Conservation (phyloP, 164 flowering plant genomes). For the Buxus sempervirens region DNA sequence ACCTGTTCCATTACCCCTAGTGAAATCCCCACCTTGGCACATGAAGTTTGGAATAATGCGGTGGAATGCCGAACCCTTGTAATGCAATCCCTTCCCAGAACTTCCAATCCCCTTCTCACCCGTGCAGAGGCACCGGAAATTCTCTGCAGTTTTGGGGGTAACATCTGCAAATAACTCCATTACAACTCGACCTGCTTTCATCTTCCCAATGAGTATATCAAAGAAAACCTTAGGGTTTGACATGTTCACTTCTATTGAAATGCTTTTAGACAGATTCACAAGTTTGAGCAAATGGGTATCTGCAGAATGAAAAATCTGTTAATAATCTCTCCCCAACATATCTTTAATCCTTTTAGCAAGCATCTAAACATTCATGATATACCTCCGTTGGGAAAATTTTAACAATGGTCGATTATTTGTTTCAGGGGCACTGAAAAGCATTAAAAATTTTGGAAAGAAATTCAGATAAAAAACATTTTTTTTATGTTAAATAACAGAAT, state of each 20-base stretch:
- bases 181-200: slow-evolving; percentile 47
- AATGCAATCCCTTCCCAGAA: slow-evolving; percentile 62
- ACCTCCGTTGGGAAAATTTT: too few species aligned
- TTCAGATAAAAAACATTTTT: too few species aligned
- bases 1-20: slow-evolving; percentile 72
- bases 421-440: too few species aligned
- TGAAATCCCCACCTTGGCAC: slow-evolving; percentile 93
- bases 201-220: slow-evolving; percentile 52
- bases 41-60: slow-evolving; percentile 74
- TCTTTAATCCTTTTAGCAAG: too few species aligned
- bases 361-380: too few species aligned
- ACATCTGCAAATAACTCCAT: slow-evolving; percentile 55
- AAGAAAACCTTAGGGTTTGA: slow-evolving; percentile 70
- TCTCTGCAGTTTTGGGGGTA: slow-evolving; percentile 65
- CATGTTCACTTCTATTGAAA: slow-evolving; percentile 20
- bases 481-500: too few species aligned
- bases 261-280: not conserved
- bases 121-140: slow-evolving; percentile 75
- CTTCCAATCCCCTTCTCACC: slow-evolving; percentile 76
- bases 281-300: not conserved
- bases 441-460: too few species aligned
- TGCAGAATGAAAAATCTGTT: not conserved
- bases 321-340: too few species aligned
- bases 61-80: slow-evolving; percentile 71
- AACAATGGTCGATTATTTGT: too few species aligned